Conservation (phyloP, 202 grass and related monocot species). For the Setaria viridis region DNA sequence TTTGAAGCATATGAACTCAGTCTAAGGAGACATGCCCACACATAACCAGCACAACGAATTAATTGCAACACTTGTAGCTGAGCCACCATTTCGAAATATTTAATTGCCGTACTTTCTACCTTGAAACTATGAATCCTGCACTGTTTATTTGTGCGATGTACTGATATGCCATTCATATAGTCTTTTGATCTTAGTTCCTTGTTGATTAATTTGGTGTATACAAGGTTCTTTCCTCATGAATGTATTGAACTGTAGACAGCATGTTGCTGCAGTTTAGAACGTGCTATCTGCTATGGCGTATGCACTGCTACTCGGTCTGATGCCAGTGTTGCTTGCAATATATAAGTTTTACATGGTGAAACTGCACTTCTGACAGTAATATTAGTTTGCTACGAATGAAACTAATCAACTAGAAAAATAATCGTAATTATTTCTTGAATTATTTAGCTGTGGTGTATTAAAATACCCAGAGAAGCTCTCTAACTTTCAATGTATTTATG, state of each 20-base stretch:
- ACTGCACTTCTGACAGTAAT: neutral
- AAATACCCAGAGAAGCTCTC: neutral
- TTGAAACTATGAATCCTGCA: constrained; percentile 12
- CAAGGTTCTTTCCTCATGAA: neutral
- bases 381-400: neutral
- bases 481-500: constrained; percentile 3
- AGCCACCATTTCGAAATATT: constrained; percentile 4
- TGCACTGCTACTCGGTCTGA: neutral
- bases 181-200: constrained; percentile 16
- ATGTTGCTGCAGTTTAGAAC: neutral
- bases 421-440: neutral
- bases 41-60: neutral
- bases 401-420: neutral
- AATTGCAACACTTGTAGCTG: neutral
- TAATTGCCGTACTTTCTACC: neutral
- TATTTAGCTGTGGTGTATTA: neutral
- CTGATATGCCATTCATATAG: neutral
- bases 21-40: neutral
- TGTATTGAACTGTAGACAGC: neutral
- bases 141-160: neutral
- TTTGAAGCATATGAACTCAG: constrained; percentile 19
- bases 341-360: neutral
- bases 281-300: neutral
- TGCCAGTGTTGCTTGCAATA: neutral
- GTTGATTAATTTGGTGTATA: neutral